These are phyloP conservation scores for Pascua guehoae DNA, from an alignment of 1,284 basidiomycete species.

Conservation along the genomic window DNA sequence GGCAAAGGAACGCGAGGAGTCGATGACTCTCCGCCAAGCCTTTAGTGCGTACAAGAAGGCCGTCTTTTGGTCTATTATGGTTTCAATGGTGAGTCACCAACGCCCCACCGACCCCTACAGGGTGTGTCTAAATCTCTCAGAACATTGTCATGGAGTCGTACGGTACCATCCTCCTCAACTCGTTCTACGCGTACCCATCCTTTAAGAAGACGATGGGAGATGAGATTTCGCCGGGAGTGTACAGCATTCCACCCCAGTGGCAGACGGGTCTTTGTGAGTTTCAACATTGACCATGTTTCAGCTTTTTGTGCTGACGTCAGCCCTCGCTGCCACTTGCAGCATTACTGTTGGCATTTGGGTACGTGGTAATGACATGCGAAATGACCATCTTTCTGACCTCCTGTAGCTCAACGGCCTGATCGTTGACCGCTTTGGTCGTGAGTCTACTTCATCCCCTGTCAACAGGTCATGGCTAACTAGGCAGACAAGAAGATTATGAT, in stretches of 20 bases:
- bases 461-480: too few relatives aligned
- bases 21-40: neutral
- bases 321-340: neutral
- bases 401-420: constrained; percentile 1
- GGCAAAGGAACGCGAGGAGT: neutral
- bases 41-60: neutral
- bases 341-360: constrained; percentile 1
- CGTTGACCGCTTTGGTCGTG: constrained; percentile 2
- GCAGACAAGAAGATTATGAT: constrained; percentile 6
- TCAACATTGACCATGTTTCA: too few relatives aligned
- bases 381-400: too few relatives aligned
- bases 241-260: constrained; percentile 48
- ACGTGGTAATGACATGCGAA: too few relatives aligned
- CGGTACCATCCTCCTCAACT: neutral
- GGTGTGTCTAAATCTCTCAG: neutral
- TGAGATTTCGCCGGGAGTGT: neutral
- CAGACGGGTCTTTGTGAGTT: constrained; percentile 39
- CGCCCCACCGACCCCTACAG: too few relatives aligned
- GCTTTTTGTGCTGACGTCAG: neutral
- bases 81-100: neutral
- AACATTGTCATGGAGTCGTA: constrained; percentile 9
- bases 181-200: constrained; percentile 9
- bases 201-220: constrained; percentile 9
- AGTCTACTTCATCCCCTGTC: too few relatives aligned
- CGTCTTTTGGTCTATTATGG: neutral